These are phyloP conservation scores for Talaromyces funiculosus DNA, from an alignment of 2,329 filamentous ascomycete genomes.

Conservation along the genomic window DNA sequence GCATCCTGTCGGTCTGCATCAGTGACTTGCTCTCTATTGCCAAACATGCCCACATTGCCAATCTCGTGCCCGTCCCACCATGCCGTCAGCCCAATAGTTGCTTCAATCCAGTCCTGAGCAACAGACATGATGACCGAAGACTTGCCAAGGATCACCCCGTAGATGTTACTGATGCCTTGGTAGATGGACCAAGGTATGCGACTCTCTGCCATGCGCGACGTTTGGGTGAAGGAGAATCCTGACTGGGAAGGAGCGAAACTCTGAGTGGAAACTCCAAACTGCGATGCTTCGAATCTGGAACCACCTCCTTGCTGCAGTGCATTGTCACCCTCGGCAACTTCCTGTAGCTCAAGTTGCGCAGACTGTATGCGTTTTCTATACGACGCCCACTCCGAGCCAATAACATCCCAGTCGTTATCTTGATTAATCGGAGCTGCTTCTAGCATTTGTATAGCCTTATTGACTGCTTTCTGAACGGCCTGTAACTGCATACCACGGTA, in stretches of 20 bases:
- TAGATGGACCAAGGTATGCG: slow-evolving; percentile 87
- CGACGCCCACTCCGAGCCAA: slow-evolving; percentile 72
- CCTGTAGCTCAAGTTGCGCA: slow-evolving; percentile 64
- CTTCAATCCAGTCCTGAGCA: slow-evolving; percentile 89
- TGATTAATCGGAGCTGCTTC: slow-evolving; percentile 65
- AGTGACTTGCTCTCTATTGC: slow-evolving; percentile 29
- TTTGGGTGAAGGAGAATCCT: slow-evolving; percentile 60
- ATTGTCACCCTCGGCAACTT: slow-evolving; percentile 71
- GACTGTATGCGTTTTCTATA: slow-evolving; percentile 71
- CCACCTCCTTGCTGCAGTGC: slow-evolving; percentile 39
- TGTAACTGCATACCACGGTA: slow-evolving; percentile 72
- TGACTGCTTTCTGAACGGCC: slow-evolving; percentile 68
- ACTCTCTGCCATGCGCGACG: slow-evolving; percentile 69
- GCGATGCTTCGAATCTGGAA: slow-evolving; percentile 42
- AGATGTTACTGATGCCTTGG: slow-evolving; percentile 73
- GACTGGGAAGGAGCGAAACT: slow-evolving; percentile 18
- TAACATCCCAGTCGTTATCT: slow-evolving; percentile 70
- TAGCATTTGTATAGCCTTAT: slow-evolving; percentile 63
- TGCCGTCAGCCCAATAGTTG: slow-evolving; percentile 70
- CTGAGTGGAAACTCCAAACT: slow-evolving; percentile 43
- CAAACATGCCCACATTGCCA: slow-evolving; percentile 30
- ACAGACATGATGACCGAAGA: slow-evolving; percentile 68
- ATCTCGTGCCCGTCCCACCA: slow-evolving; percentile 88
- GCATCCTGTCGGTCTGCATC: slow-evolving; percentile 55
- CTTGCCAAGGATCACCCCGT: slow-evolving; percentile 73